A percentile compares a stretch with the other conserved stretches of the same genome.
Conservation (phyloP, 2,329 filamentous ascomycete species). For the Apiospora sp. region DNA sequence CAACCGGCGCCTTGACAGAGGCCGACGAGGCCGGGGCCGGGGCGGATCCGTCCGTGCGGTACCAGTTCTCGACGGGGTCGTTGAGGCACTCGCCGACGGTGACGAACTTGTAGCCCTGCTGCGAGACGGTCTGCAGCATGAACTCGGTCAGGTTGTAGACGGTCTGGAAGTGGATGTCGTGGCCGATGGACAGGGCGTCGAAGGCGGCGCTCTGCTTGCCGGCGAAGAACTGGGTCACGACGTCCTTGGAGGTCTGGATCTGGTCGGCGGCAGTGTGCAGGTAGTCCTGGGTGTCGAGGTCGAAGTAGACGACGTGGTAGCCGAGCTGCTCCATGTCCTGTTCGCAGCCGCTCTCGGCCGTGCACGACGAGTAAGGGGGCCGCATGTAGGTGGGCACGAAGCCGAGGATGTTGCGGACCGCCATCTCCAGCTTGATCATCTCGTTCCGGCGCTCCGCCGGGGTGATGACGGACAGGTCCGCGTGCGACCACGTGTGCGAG, state of each 20-base stretch:
- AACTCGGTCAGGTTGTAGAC: slow-evolving; percentile 49
- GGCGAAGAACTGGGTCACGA: slow-evolving; percentile 56
- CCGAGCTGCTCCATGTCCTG: slow-evolving; percentile 49
- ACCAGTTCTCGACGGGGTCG: slow-evolving; percentile 53
- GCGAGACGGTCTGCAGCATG: slow-evolving; percentile 43
- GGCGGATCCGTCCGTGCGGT: slow-evolving; percentile 34
- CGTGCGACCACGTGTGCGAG: slow-evolving; percentile 57
- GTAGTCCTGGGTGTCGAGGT: slow-evolving; percentile 69
- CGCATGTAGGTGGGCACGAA: slow-evolving; percentile 52
- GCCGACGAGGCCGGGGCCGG: neutral
- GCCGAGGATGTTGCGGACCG: slow-evolving; percentile 52
- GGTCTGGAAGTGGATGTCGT: slow-evolving; percentile 59
- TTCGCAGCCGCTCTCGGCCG: slow-evolving; percentile 42
- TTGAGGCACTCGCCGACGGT: slow-evolving; percentile 56
- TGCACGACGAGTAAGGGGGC: slow-evolving; percentile 49
- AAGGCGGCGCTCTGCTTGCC: slow-evolving; percentile 38
- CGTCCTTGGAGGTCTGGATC: slow-evolving; percentile 56
- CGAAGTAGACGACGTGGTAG: slow-evolving; percentile 64
- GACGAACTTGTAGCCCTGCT: slow-evolving; percentile 47
- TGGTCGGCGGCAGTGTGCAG: slow-evolving; percentile 54
- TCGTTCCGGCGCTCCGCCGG: slow-evolving; percentile 46
- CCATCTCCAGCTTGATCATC: slow-evolving; percentile 55
- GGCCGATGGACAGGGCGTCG: slow-evolving; percentile 59
- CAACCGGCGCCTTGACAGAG: neutral
- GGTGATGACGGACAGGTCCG: slow-evolving; percentile 48